These are phyloP conservation scores for Somion occarium DNA, from an alignment of 1,284 basidiomycete species.

Conservation along the genomic window DNA sequence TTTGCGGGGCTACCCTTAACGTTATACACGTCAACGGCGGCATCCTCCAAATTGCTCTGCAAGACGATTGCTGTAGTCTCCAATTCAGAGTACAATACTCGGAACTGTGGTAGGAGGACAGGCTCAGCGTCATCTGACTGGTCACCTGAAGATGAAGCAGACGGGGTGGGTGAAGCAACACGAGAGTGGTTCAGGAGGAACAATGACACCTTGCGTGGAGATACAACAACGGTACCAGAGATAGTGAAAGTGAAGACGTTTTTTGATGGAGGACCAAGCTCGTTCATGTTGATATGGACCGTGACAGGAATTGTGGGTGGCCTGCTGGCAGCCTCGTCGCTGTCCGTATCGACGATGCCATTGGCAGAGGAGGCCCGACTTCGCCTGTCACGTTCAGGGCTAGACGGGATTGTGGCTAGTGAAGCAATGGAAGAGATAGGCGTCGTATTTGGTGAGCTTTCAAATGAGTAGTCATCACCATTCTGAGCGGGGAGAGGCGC, in stretches of 20 bases:
- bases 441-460: conserved; percentile 50
- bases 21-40: conserved; percentile 56
- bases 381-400: conserved; percentile 28
- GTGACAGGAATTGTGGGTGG: conserved; percentile 57
- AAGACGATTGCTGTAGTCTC: conserved; percentile 53
- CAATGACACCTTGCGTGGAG: conserved; percentile 30
- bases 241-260: conserved; percentile 62
- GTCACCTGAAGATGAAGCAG: conserved; percentile 13
- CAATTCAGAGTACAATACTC: conserved; percentile 56
- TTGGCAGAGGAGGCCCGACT: conserved; percentile 27
- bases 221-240: conserved; percentile 58
- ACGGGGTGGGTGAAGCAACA: conserved; percentile 11
- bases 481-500: conserved; percentile 62
- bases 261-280: conserved; percentile 59
- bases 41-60: conserved; percentile 49
- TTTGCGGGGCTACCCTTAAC: conserved; percentile 52
- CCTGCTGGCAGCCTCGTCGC: conserved; percentile 17
- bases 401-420: conserved; percentile 35
- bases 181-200: neutral
- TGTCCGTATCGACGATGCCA: conserved; percentile 18
- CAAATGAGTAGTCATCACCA: conserved; percentile 66
- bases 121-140: conserved; percentile 33
- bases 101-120: conserved; percentile 61
- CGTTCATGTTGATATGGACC: conserved; percentile 74
- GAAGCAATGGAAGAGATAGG: conserved; percentile 57